Evolutionary conservation across 768 basidiomycete species (phyloP).

Genomic region (Leccinum variicolor): DNA sequence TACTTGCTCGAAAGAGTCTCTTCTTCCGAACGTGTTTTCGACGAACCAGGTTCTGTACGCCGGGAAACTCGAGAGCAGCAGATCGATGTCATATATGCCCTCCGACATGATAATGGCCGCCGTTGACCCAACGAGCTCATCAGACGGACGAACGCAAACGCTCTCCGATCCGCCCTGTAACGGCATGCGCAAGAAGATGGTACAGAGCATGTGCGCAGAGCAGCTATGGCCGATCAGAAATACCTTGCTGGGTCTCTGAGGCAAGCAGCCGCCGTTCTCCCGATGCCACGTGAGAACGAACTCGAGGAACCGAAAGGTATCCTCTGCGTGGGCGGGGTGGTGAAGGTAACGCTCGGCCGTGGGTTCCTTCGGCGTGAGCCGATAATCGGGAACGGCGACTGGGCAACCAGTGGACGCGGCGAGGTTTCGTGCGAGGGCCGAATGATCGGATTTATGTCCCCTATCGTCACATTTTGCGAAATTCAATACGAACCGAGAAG

Average conservation of each 20-base stretch:
- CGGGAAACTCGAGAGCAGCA: slow-evolving; percentile 62
- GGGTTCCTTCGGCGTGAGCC: slow-evolving; percentile 52
- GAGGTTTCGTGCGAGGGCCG: slow-evolving; percentile 50
- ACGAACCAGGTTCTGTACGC: slow-evolving; percentile 71
- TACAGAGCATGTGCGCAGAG: slow-evolving; percentile 74
- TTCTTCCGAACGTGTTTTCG: slow-evolving; percentile 54
- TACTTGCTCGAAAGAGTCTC: slow-evolving; percentile 44
- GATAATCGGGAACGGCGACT: slow-evolving; percentile 77
- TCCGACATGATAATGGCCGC: slow-evolving; percentile 63
- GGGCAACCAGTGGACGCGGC: slow-evolving; percentile 46
- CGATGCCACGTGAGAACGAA: slow-evolving; percentile 49
- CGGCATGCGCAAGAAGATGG: slow-evolving; percentile 59
- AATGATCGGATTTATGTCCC: slow-evolving; percentile 69
- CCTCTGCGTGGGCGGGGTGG: slow-evolving; percentile 72
- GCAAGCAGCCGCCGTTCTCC: slow-evolving; percentile 13
- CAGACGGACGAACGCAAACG: slow-evolving; percentile 45
- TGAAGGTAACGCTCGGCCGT: slow-evolving; percentile 37
- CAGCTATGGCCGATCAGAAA: slow-evolving; percentile 79
- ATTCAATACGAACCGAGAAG: neutral
- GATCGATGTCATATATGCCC: slow-evolving; percentile 75
- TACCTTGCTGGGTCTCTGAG: slow-evolving; percentile 41
- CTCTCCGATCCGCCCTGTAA: slow-evolving; percentile 1
- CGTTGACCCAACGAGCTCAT: slow-evolving; percentile 40
- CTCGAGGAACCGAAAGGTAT: slow-evolving; percentile 58
- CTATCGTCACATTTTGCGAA: slow-evolving; percentile 34